Evolutionary conservation across 2,329 filamentous ascomycete species (phyloP).

Genomic region (Phoma sp.): DNA sequence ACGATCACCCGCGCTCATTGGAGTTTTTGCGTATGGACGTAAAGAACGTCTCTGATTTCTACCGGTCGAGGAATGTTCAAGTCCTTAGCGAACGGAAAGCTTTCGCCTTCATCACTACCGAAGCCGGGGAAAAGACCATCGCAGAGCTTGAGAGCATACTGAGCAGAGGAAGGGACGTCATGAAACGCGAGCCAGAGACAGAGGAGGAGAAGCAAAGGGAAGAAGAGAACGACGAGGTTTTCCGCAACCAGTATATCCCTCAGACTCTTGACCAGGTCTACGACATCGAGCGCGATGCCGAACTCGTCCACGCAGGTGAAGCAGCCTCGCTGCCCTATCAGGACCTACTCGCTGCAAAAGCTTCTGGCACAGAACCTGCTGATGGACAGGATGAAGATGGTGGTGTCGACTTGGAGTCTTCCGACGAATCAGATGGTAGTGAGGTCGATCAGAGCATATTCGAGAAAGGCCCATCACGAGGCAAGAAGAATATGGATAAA

Average conservation of each 20-base stretch:
- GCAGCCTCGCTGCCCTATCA: slow-evolving; percentile 83
- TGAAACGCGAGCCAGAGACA: slow-evolving; percentile 59
- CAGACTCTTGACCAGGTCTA: slow-evolving; percentile 96
- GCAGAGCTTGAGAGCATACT: slow-evolving; percentile 67
- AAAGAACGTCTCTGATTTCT: slow-evolving; percentile 95
- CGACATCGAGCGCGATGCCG: slow-evolving; percentile 89
- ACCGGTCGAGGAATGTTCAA: slow-evolving; percentile 82
- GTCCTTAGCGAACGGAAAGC: slow-evolving; percentile 77
- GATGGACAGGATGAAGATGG: not conserved
- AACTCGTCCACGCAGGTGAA: slow-evolving; percentile 74
- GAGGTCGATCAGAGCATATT: slow-evolving; percentile 43
- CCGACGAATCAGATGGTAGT: slow-evolving; percentile 26
- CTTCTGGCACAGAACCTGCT: slow-evolving; percentile 50
- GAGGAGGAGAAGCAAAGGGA: slow-evolving; percentile 60
- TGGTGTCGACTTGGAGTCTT: slow-evolving; percentile 17
- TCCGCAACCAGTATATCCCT: slow-evolving; percentile 94
- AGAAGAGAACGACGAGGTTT: slow-evolving; percentile 85
- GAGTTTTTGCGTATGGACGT: slow-evolving; percentile 98
- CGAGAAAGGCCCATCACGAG: slow-evolving; percentile 42
- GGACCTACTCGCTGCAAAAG: slow-evolving; percentile 77
- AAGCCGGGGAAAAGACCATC: slow-evolving; percentile 58
- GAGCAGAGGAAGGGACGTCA: slow-evolving; percentile 69
- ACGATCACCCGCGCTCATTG: slow-evolving; percentile 88
- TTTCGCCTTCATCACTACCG: slow-evolving; percentile 80
- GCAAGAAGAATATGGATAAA: slow-evolving; percentile 79